Evolutionary conservation across 495 filamentous ascomycete genomes (phyloP).

Genomic region (Choiromyces venosus): DNA sequence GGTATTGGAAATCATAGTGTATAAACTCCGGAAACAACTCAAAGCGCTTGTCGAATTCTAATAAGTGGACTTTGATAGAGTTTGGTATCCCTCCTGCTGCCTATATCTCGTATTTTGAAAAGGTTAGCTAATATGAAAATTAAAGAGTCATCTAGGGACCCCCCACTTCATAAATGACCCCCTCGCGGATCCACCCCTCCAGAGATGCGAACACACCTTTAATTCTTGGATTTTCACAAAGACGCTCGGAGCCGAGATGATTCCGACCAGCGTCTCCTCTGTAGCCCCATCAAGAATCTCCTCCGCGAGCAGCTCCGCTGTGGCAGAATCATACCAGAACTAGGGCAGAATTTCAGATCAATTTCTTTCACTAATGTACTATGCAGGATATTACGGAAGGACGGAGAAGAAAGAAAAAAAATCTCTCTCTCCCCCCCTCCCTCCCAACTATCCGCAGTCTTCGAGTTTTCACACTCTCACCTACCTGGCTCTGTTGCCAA

Average conservation of each 20-base stretch:
- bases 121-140: background rate
- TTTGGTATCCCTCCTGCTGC: conserved; percentile 38
- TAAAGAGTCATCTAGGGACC: background rate
- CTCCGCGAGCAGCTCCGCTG: conserved; percentile 56
- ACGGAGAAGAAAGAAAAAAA: background rate
- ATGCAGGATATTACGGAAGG: background rate
- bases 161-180: background rate
- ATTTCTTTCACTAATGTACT: background rate
- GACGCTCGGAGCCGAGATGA: conserved; percentile 69
- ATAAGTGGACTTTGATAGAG: conserved; percentile 50
- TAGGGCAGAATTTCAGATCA: background rate
- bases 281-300: conserved; percentile 57
- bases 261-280: conserved; percentile 53
- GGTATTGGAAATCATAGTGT: conserved; percentile 65
- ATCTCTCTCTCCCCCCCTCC: conserved; percentile 15
- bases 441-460: background rate
- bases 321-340: conserved; percentile 63
- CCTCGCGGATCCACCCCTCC: background rate
- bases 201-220: conserved; percentile 21
- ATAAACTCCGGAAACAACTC: conserved; percentile 63
- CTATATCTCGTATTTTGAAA: conserved; percentile 6
- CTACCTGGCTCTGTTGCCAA: conserved; percentile 78
- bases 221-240: conserved; percentile 60
- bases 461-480: conserved; percentile 44
- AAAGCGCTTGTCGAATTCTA: conserved; percentile 70